Evolutionary conservation across 441 rosid genomes (phyloP).

Genomic region (Pelargonium citronellum): DNA sequence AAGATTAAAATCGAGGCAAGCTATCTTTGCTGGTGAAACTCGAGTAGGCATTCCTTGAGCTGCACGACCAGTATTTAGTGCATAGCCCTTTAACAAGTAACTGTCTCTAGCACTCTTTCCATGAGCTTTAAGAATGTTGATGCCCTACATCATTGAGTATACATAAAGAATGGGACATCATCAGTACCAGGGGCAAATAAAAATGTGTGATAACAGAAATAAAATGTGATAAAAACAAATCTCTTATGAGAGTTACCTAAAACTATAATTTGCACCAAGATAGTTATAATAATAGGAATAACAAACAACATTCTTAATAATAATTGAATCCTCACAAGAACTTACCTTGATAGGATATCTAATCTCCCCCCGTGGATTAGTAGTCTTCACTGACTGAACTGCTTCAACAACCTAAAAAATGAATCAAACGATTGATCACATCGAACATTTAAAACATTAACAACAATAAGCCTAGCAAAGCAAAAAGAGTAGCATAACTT

Average conservation of each 20-base stretch:
- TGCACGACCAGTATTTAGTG: constrained; percentile 87
- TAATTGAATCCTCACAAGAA: background rate
- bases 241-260: too few species aligned
- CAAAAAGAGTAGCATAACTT: background rate
- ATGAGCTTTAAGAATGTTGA: constrained; percentile 90
- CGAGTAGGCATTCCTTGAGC: constrained; percentile 96
- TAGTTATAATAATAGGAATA: too few species aligned
- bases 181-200: background rate
- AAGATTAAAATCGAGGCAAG: constrained; percentile 93
- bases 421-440: background rate
- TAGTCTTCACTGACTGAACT: constrained; percentile 79
- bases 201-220: background rate
- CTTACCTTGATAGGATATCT: constrained; percentile 84
- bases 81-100: constrained; percentile 85
- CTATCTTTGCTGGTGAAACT: constrained; percentile 86
- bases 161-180: background rate
- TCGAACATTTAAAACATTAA: background rate
- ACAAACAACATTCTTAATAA: too few species aligned
- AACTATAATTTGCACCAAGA: too few species aligned
- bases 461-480: background rate
- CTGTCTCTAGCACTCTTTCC: constrained; percentile 92
- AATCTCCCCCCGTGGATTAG: constrained; percentile 76
- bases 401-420: constrained; percentile 71
- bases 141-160: constrained; percentile 47
- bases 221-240: too few species aligned